phyloP scores from a whole-genome alignment of 257 asterid genomes.

The Solanum neorickii region DNA sequence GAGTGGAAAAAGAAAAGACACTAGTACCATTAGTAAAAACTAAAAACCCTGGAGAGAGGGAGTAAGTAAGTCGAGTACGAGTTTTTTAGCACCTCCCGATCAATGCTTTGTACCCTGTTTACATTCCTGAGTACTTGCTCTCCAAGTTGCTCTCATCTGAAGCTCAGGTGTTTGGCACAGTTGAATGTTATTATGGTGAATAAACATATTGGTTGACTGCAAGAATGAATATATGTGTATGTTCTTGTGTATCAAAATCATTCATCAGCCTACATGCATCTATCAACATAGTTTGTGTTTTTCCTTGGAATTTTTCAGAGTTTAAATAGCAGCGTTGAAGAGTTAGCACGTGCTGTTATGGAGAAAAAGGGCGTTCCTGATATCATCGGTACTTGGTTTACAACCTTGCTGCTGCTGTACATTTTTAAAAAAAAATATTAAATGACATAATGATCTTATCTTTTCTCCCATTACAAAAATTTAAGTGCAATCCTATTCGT shows the following conservation, averaged over 20 bases:
- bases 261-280: not conserved
- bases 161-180: not conserved
- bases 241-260: not conserved
- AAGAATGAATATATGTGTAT: not conserved
- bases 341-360: slow-evolving; percentile 50
- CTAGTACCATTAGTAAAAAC: not conserved
- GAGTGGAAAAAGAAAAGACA: not conserved
- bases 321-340: slow-evolving; percentile 65
- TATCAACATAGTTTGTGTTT: not conserved
- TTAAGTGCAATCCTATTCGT: not conserved
- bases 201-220: not conserved
- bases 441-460: not conserved
- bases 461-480: not conserved
- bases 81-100: not conserved
- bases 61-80: not conserved
- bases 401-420: not conserved
- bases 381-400: slow-evolving; percentile 46
- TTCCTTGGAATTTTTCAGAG: slow-evolving; percentile 26
- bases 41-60: not conserved
- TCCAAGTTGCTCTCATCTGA: not conserved
- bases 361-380: slow-evolving; percentile 83
- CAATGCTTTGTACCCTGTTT: not conserved
- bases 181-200: not conserved
- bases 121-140: not conserved
- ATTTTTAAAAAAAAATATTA: not conserved